Base-by-base conservation (phyloP, 2,329 filamentous ascomycete genomes). In the Talaromyces funiculosus region DNA sequence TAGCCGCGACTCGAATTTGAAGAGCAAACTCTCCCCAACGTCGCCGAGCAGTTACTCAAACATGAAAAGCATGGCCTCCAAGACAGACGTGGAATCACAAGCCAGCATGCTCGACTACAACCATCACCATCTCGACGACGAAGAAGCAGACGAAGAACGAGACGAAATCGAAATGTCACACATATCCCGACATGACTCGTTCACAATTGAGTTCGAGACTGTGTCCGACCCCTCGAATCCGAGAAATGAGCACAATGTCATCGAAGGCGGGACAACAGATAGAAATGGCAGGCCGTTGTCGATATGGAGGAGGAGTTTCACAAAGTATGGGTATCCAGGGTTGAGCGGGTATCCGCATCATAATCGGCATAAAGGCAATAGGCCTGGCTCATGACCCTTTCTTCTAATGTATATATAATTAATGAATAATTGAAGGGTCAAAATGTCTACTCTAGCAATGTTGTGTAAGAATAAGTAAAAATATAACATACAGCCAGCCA, bases 11-110 rank as follows among this genome's bases (percentile, higher is more conserved):
- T 51, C 47, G 3, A 33, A 14, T 9, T 3, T 20, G 9, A 55
- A 42, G 9, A 31, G 7, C 4, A 31, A 57, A 33, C 29, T 51
- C 4, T 35, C 47, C 4, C 26, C 47, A 14, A 51, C 47, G 7
- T 51, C 45, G 16, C 45, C 45, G 1, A 24, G 3, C n/a, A 42
- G n/a, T n/a, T 37, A 31, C 7, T 42, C 18, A 18, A 24, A 29
- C 5, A 14, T 37, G 6, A 62, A 55, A 26, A 54, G 40, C 29
- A 57, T 33, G 8, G 29, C 22, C 4, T 37, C 29, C 10, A 47
- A 24, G 29, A 45, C 49, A 24, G 60, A 62, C 37, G 35, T 62
- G 18, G 60, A 62, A 51, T 59, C 56, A 3, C 60, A 62, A n/a
- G 51, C 42, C 12, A 62, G 60, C 16, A 53, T 56, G 4, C 56